phyloP scores from a whole-genome alignment of 2,329 filamentous ascomycete species.

The Colletotrichum paranaense region DNA sequence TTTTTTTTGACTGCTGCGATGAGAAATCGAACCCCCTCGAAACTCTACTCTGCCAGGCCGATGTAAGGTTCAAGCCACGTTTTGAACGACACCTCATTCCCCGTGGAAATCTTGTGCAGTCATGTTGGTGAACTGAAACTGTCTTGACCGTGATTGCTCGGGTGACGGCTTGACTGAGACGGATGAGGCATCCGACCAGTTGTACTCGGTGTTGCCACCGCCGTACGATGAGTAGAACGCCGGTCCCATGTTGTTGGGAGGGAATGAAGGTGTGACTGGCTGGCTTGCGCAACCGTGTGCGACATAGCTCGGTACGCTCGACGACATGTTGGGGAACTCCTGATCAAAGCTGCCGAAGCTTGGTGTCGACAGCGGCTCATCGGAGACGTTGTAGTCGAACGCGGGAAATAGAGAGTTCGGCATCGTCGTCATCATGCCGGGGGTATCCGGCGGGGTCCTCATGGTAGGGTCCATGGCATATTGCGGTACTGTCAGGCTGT shows the following conservation, averaged over 20 bases:
- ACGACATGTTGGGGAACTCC: slow-evolving; percentile 52
- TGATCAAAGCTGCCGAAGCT: slow-evolving; percentile 55
- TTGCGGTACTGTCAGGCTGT: slow-evolving; percentile 39
- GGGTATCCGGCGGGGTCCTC: slow-evolving; percentile 65
- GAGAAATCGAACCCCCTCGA: background rate
- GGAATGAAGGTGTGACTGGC: slow-evolving; percentile 60
- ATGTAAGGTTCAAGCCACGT: background rate
- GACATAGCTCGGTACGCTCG: slow-evolving; percentile 57
- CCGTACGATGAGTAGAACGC: slow-evolving; percentile 49
- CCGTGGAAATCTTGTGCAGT: slow-evolving; percentile 40
- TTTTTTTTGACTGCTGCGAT: background rate
- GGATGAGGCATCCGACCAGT: slow-evolving; percentile 59
- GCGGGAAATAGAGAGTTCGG: slow-evolving; percentile 53
- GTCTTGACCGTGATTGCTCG: slow-evolving; percentile 41
- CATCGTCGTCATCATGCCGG: slow-evolving; percentile 57
- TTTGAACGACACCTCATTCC: slow-evolving; percentile 7
- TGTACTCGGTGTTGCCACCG: slow-evolving; percentile 58
- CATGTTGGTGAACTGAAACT: slow-evolving; percentile 51
- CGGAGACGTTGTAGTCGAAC: slow-evolving; percentile 51
- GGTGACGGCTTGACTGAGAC: slow-evolving; percentile 47
- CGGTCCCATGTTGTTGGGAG: slow-evolving; percentile 53
- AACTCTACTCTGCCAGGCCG: background rate
- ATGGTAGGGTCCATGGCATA: slow-evolving; percentile 54
- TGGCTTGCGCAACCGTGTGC: slow-evolving; percentile 55
- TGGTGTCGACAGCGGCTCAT: slow-evolving; percentile 62